These are phyloP conservation scores for Lithohypha guttulata DNA, from an alignment of 2,329 filamentous ascomycete genomes.

Conservation along the genomic window DNA sequence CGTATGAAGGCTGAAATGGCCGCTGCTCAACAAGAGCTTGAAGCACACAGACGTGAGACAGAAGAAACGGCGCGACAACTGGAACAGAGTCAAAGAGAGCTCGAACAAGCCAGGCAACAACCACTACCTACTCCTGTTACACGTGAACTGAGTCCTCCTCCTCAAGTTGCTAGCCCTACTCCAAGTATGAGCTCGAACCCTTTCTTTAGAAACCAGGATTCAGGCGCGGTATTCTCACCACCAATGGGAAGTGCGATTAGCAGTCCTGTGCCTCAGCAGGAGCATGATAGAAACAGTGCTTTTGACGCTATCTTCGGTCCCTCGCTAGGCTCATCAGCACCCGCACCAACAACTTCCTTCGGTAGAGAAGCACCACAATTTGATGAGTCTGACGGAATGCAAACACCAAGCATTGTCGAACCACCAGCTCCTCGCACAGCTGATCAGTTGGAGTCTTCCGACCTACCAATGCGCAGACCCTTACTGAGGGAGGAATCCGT, in stretches of 20 bases:
- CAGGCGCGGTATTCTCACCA: slow-evolving; percentile 34
- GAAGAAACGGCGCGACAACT: slow-evolving; percentile 24
- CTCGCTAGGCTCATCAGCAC: slow-evolving; percentile 42
- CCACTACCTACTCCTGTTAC: slow-evolving; percentile 15
- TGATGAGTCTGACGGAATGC: not conserved
- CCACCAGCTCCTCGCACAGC: slow-evolving; percentile 59
- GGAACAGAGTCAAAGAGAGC: slow-evolving; percentile 32
- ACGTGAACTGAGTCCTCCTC: slow-evolving; percentile 32
- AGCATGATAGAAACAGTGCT: slow-evolving; percentile 44
- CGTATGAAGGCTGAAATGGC: slow-evolving; percentile 73
- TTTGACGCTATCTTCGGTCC: slow-evolving; percentile 84
- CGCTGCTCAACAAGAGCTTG: slow-evolving; percentile 51
- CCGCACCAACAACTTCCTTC: slow-evolving; percentile 49
- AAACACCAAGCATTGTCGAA: slow-evolving; percentile 21
- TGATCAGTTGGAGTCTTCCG: slow-evolving; percentile 65
- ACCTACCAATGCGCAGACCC: slow-evolving; percentile 57
- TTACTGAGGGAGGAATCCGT: slow-evolving; percentile 51
- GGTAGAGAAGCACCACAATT: slow-evolving; percentile 36
- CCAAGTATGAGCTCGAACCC: slow-evolving; percentile 65
- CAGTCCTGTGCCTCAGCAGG: slow-evolving; percentile 11
- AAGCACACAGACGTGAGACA: slow-evolving; percentile 48
- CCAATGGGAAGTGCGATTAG: slow-evolving; percentile 10
- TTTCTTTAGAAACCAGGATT: slow-evolving; percentile 63
- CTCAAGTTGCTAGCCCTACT: slow-evolving; percentile 53
- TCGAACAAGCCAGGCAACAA: slow-evolving; percentile 17